Base-by-base conservation (phyloP, 257 asterid species). In the Forsythia suspensa region DNA sequence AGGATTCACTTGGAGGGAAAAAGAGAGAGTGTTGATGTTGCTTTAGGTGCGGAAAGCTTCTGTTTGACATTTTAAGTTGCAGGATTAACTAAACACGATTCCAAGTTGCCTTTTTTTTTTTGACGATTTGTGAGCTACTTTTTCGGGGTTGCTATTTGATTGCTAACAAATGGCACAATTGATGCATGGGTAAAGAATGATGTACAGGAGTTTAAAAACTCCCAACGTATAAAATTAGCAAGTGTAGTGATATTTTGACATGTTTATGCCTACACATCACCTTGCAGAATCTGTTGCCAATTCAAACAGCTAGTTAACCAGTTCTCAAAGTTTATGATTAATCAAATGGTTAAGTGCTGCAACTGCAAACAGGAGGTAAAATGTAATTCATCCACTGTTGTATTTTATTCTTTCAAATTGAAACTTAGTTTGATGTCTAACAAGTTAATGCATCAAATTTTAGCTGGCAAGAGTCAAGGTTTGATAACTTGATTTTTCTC, bases 41-140 rank as follows among this genome's bases (percentile, higher is more conserved):
- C 34, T 76, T 65, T 29, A 44, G 18, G 12, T 11, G 61, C 61
- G 65, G 66, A 77, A 38, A 82, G 63, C 51, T 65, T 61, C 10
- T 41, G 77, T 73, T 75, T 43, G 61, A 55, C 36, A 16, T 77
- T 20, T 57, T 18, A 57, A 18, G 66, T 21, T 18, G 66, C 66
- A 0, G 34, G 66, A 18, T n/a, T 8, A 57, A 57, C 66, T n/a
- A 11, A 20, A 68, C 42, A 13, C 46, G 72, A 20, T 79, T 43
- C 6, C 18, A 42, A 71, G 52, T 70, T 12, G 29, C 39, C 20
- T 24, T 4, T 69, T 38, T 40, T 8, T 57, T 18, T 44, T 63
- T 29, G 39, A 3, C n/a, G 18, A 68, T 68, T 69, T n/a, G 51
- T 36, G 52, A 41, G 76, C 20, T 18, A 13, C 63, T 79, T 71